phyloP scores from a whole-genome alignment of 352 stramenopile species.

The Pythium grandisporangium region DNA sequence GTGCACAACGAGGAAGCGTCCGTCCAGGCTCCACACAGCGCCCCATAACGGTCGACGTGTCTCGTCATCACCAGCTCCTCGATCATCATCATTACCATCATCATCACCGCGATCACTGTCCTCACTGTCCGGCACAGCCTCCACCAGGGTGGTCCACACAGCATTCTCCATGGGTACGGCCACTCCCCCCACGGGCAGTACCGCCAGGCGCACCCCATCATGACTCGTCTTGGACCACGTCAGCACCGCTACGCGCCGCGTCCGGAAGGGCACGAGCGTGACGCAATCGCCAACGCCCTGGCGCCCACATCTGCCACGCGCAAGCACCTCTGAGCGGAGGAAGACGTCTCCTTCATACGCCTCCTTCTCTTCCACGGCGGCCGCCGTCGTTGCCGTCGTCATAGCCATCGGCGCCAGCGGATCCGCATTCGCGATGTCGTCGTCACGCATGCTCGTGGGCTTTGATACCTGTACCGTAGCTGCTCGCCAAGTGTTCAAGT shows the following conservation, averaged over 20 bases:
- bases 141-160: conserved; percentile 1
- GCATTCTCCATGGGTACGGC: not conserved
- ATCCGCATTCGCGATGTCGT: no score
- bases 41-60: conserved; percentile 1
- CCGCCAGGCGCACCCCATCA: conserved; percentile 1
- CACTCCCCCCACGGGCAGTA: not conserved
- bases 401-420: no score
- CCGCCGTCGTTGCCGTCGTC: no score
- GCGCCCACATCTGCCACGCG: no score
- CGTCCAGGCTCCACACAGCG: conserved; percentile 32
- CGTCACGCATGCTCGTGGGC: no score
- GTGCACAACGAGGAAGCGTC: conserved; percentile 32
- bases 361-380: no score
- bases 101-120: not conserved
- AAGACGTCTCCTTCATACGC: no score
- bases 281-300: not conserved
- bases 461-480: no score
- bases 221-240: conserved; percentile 5
- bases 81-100: not conserved
- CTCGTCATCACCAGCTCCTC: not conserved
- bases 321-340: no score
- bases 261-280: conserved; percentile 4
- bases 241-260: conserved; percentile 7
- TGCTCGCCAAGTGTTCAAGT: no score
- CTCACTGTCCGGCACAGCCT: not conserved